Base-by-base conservation (phyloP, 805 yeast species). In the Pachysolen tannophilus region DNA sequence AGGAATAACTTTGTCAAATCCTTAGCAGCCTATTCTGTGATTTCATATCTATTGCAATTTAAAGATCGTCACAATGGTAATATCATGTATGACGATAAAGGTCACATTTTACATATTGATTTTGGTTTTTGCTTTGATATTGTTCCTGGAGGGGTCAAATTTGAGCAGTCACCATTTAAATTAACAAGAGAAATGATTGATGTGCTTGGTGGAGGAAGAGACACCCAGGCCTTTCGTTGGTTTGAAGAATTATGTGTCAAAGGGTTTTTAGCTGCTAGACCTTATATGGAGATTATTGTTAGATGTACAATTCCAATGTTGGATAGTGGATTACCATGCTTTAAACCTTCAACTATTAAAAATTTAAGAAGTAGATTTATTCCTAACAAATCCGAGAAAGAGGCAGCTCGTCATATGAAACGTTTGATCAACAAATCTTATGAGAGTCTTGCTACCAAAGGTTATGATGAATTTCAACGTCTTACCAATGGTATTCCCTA, bases 1-100 rank as follows among this genome's bases (percentile, higher is more conserved):
- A 71, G 97, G 45, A 83, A 82, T 55, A 90, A 90, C 60, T 83
- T 92, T 54, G 86, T 92, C 40, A 86, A 87, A 56, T 86, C 97
- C 3, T 66, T 92, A 35, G 97, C 97, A 1, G 97, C 94, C 1
- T 92, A 92, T 59, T 84, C 95, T 26, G 78, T 92, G 40, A 83
- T 92, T 39, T 84, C 96, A 13, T 92, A 86, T 52, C 55, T 92
- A 35, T 68, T 92, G 35, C 97, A 90, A 52, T 85, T 92, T 61
- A 94, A 94, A 53, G 99, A 92, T 61, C 75, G 99, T 52, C 99
- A 92, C 60, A 92, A 92, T 60, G 99, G 99, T 56, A 92, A 92
- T 57, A 90, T 92, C 43, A 81, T 92, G 84, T 85, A 92, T 52
- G 98, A 92, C 53, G 85, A 80, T 41, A 82, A 84, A 49, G 99